These are phyloP conservation scores for Porcisia hertigi DNA, from an alignment of 208 protist species.

Conservation along the genomic window DNA sequence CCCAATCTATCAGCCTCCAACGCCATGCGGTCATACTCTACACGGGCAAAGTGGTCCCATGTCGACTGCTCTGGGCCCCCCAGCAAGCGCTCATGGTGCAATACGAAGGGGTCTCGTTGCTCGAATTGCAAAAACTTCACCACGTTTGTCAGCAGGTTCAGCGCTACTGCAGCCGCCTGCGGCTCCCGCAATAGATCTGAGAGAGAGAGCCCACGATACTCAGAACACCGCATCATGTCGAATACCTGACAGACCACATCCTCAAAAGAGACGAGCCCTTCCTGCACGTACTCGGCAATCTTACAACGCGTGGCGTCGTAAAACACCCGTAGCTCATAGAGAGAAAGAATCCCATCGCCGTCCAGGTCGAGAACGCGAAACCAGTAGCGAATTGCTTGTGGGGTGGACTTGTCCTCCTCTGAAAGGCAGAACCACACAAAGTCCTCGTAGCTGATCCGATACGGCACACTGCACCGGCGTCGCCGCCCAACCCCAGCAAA, in stretches of 20 bases:
- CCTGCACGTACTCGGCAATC: slow-evolving; percentile 65
- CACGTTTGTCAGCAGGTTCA: slow-evolving; percentile 95
- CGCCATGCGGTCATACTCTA: slow-evolving; percentile 94
- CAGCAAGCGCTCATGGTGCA: slow-evolving; percentile 69
- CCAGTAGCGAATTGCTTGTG: slow-evolving; percentile 93
- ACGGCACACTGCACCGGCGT: slow-evolving; percentile 37
- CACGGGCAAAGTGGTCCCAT: slow-evolving; percentile 93
- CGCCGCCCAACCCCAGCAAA: slow-evolving; percentile 67
- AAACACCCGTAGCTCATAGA: slow-evolving; percentile 94
- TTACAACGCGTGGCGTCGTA: slow-evolving; percentile 88
- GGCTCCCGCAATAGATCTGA: slow-evolving; percentile 85
- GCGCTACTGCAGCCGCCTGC: slow-evolving; percentile 76
- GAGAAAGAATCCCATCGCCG: slow-evolving; percentile 93
- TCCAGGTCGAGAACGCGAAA: slow-evolving; percentile 95
- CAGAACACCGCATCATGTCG: slow-evolving; percentile 87
- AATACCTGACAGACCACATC: slow-evolving; percentile 94
- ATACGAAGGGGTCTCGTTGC: slow-evolving; percentile 88
- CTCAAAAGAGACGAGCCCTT: slow-evolving; percentile 79
- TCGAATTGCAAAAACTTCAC: slow-evolving; percentile 94
- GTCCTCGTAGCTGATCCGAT: slow-evolving; percentile 92
- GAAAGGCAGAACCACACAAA: slow-evolving; percentile 97
- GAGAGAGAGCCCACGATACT: slow-evolving; percentile 66
- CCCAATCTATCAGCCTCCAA: slow-evolving; percentile 64
- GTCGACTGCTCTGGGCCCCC: slow-evolving; percentile 73
- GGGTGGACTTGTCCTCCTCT: slow-evolving; percentile 95